phyloP scores from a whole-genome alignment of 805 yeast genomes.

The Priceomyces haplophilus region DNA sequence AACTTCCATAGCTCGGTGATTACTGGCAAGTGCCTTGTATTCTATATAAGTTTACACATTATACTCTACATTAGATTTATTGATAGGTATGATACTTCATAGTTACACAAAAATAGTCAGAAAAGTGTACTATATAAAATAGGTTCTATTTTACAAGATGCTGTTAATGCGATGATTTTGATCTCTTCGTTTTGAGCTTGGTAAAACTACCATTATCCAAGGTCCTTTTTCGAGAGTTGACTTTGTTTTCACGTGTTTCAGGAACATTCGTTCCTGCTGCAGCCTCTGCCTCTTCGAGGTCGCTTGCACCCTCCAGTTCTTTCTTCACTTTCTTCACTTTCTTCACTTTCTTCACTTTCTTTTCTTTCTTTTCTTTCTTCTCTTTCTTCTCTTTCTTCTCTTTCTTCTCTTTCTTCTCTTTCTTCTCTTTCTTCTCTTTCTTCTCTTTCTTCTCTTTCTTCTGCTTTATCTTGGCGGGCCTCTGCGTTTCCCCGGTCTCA shows the following conservation, averaged over 20 bases:
- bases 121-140: not conserved
- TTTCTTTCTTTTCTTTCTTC: constrained; percentile 22
- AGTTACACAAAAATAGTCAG: not conserved
- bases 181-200: not conserved
- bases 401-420: constrained; percentile 17
- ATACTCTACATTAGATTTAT: too few species aligned
- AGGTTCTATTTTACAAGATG: too few species aligned
- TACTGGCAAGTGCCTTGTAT: not conserved
- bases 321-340: constrained; percentile 15
- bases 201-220: not conserved
- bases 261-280: constrained; percentile 13
- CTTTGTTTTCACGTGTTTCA: not conserved
- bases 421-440: constrained; percentile 15
- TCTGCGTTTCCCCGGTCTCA: not conserved
- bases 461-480: not conserved
- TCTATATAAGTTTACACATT: too few species aligned
- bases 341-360: constrained; percentile 17
- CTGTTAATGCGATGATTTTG: not conserved
- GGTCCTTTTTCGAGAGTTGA: constrained; percentile 13
- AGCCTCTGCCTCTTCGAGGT: not conserved
- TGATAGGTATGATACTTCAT: too few species aligned
- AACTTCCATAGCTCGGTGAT: not conserved
- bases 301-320: constrained; percentile 9
- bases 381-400: constrained; percentile 19
- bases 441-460: constrained; percentile 11